Evolutionary conservation across 1,284 basidiomycete species (phyloP), one percentile per base, ranked within the genome.

Genomic region (Sporisorium iseilematis-ciliati): DNA sequence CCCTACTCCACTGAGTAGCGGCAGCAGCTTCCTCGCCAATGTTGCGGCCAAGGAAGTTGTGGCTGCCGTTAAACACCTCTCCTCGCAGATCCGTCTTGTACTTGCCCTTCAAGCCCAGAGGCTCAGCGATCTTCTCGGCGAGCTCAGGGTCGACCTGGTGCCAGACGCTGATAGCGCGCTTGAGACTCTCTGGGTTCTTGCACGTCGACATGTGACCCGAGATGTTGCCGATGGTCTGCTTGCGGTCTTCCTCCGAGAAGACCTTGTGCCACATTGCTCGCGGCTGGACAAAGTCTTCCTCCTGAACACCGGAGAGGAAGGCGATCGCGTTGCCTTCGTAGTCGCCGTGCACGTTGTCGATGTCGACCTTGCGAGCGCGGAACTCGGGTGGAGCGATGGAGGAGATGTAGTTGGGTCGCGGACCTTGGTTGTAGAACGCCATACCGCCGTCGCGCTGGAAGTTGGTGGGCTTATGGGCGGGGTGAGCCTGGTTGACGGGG

Each of bases 241-340:
- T 38, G 5, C 75, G 54, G 12, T 73, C 75, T 33, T 65, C 40
- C 29, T 93, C 91, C 70, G 88, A 89, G 88, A 93, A 92, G 25
- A 95, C 94, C 80, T 90, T 91, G 71, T 86, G 83, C 89, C 91
- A 96, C 49, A 97, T 87, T 16, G 88, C 90, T 65, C 93, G 90
- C 7, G 95, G 93, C 83, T 95, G 93, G 87, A 93, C 92, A 82
- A 97, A 97, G 88, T 97, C 94, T 14, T 62, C 57, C 54, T 66
- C 65, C 33, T 81, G 92, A 90, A 73, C 88, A 84, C 91, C 90
- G 81, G 89, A 90, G 75, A 96, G 87, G 85, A 94, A 92, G 71
- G 78, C 66, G 21, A 78, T 54, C 23, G 77, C 62, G 31, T 68
- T 60, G 23, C 91, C 92, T 66, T 78, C 78, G 43, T 69, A 75